A percentile compares a stretch with the other conserved stretches of the same genome.
These are phyloP conservation scores for Trametes cubensis DNA, from an alignment of 768 basidiomycete genomes.

Conservation along the genomic window DNA sequence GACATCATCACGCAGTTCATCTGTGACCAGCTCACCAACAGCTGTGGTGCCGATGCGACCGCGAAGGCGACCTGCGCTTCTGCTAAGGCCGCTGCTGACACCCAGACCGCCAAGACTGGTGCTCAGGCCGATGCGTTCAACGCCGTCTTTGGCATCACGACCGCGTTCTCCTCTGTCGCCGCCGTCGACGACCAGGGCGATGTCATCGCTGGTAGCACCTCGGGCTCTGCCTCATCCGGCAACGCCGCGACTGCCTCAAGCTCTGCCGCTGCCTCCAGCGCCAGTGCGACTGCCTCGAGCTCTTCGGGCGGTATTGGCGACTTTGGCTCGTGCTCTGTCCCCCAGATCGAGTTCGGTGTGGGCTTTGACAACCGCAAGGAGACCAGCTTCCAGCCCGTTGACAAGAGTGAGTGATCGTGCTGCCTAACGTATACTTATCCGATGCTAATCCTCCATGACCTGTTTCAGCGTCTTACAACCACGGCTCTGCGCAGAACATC, in stretches of 20 bases:
- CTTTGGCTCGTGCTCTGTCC: conserved; percentile 59
- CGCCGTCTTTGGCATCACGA: conserved; percentile 55
- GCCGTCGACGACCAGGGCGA: conserved; percentile 50
- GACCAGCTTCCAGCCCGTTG: conserved; percentile 55
- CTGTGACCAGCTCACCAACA: conserved; percentile 56
- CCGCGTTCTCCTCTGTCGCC: conserved; percentile 50
- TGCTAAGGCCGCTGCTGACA: conserved; percentile 35
- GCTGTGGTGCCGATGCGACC: conserved; percentile 55
- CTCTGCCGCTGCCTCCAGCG: neutral
- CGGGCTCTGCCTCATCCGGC: conserved; percentile 20
- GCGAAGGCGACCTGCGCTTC: conserved; percentile 54
- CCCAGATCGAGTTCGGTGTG: conserved; percentile 56
- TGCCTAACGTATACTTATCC: neutral
- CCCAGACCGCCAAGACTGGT: conserved; percentile 39
- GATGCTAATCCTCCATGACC: neutral
- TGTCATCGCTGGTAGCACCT: conserved; percentile 33
- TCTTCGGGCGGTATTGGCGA: conserved; percentile 32
- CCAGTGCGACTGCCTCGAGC: neutral
- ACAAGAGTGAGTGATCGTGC: conserved; percentile 39
- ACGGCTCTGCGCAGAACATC: conserved; percentile 63
- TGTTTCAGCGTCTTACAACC: conserved; percentile 47
- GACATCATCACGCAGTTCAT: conserved; percentile 61
- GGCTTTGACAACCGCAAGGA: conserved; percentile 58
- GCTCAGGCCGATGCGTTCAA: conserved; percentile 68
- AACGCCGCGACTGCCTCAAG: conserved; percentile 8